Evolutionary conservation across 176 grass and related monocot genomes (phyloP), one percentile per base, ranked within the genome.

Genomic region (Alopecurus myosuroides): DNA sequence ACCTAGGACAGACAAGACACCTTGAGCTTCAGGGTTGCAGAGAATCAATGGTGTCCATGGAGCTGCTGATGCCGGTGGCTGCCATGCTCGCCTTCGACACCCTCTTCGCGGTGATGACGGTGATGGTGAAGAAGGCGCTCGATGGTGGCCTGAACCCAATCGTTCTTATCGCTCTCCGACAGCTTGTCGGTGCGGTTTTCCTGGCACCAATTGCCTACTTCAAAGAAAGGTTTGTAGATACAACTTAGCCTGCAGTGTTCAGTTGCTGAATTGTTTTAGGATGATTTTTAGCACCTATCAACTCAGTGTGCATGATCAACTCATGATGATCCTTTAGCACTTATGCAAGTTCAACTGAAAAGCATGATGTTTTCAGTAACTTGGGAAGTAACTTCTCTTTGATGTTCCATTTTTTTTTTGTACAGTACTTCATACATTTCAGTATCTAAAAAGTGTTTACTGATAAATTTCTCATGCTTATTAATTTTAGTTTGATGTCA

Each of bases 191-290:
- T 0, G 85, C 88, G 4, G 18, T 81, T 51, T 88, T 95, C 67
- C 89, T 95, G n/a, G 78, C 82, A 1, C 90, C 90, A 22, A 82
- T 95, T 48, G 90, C 93, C 37, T 88, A 84, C 51, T 86, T 92
- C 67, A 55, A 82, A 52, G 90, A 95, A 84, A 95, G 93, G 93
- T 92, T 87, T 67, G 83, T 84, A 18, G 6, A 10, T 19, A 39
- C 20, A 72, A 33, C 46, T 49, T 49, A 49, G 4, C 15, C 46
- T 49, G 14, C 46, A 49, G 46, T 49, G 46, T 49, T 42, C 57
- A 74, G 65, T 26, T 63, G 30, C 41, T 33, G 10, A 86, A 7
- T 57, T 82, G 18, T 18, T 86, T 80, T 23, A 19, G 20, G 18
- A n/a, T 56, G 61, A 56, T 70, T 60, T 61, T 86, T 53, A 67